Base-by-base conservation (phyloP, 1,139 yeast genomes). In the Taiozyma onychis region DNA sequence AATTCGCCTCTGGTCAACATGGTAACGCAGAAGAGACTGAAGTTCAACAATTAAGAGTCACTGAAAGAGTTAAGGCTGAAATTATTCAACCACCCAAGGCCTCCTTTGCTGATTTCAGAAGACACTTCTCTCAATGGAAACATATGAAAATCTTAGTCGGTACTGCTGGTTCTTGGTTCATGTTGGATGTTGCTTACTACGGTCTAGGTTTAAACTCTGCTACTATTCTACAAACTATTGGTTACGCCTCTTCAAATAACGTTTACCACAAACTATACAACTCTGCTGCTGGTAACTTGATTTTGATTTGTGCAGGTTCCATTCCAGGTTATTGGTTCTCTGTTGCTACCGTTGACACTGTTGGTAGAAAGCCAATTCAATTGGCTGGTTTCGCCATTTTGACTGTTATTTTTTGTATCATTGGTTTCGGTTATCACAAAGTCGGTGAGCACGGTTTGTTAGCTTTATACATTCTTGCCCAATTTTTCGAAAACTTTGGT, bases 111-210 rank as follows among this genome's bases (percentile, higher is more conserved):
- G 91, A 85, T 68, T 87, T 87, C 74, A 61, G 76, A 62, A 45
- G 57, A 34, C 96, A 91, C 70, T 93, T 91, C 68, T 74, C 82
- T 49, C 86, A 89, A 73, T 90, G 97, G 96, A 88, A 77, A 71
- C 85, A 89, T 70, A 84, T 88, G 72, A 87, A 85, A 74, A 81
- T 85, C 54, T 76, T 93, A 61, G 60, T 93, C 49, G 99, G 98
- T 68, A 91, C 99, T 62, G 96, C 97, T 58, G 95, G 91, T 69
- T 85, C 95, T 47, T 93, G 99, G 99, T 91, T 91, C 76, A 77
- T 85, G 75, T 80, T 91, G 71, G 99, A 93, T 77, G 88, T 93
- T 67, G 97, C 97, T 54, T 90, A 83, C 78, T 93, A 93, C 69
- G 96, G 96, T 72, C 75, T 88, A 65, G 85, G 88, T 70, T 79